Conservation (phyloP, 2,329 filamentous ascomycete species). For the Paecilomyces niveus region DNA sequence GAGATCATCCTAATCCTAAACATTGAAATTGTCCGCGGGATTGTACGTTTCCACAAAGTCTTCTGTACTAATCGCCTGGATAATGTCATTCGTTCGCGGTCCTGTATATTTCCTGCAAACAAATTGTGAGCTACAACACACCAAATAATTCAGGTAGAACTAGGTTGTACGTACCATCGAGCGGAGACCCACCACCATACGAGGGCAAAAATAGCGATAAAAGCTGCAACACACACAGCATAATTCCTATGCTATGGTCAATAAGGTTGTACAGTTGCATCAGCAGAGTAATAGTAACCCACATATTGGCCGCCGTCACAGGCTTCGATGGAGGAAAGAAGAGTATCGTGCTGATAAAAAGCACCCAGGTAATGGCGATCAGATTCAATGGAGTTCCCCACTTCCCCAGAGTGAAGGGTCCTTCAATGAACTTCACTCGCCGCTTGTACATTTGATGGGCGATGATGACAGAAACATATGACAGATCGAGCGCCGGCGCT, state of each 20-base stretch:
- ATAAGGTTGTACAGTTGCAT: neutral
- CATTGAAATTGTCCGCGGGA: conserved; percentile 4
- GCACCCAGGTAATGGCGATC: conserved; percentile 53
- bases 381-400: conserved; percentile 51
- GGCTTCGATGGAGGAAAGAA: conserved; percentile 46
- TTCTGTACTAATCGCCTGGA: conserved; percentile 26
- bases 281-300: conserved; percentile 5
- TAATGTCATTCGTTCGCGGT: conserved; percentile 49
- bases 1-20: neutral
- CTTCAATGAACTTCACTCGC: conserved; percentile 48
- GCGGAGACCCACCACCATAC: conserved; percentile 43
- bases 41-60: conserved; percentile 13
- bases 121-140: conserved; percentile 2
- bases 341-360: conserved; percentile 56
- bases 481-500: conserved; percentile 45
- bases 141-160: conserved; percentile 11
- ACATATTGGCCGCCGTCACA: conserved; percentile 45
- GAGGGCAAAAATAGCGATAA: conserved; percentile 44
- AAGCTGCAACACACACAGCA: conserved; percentile 38
- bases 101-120: conserved; percentile 49
- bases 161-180: conserved; percentile 19
- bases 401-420: conserved; percentile 50
- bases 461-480: conserved; percentile 55
- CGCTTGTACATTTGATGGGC: conserved; percentile 49
- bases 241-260: conserved; percentile 35